Percentiles rank a stretch among this genome's conserved stretches.
phyloP scores from a whole-genome alignment of 2,329 filamentous ascomycete species.

The Leptographium radiaticola region DNA sequence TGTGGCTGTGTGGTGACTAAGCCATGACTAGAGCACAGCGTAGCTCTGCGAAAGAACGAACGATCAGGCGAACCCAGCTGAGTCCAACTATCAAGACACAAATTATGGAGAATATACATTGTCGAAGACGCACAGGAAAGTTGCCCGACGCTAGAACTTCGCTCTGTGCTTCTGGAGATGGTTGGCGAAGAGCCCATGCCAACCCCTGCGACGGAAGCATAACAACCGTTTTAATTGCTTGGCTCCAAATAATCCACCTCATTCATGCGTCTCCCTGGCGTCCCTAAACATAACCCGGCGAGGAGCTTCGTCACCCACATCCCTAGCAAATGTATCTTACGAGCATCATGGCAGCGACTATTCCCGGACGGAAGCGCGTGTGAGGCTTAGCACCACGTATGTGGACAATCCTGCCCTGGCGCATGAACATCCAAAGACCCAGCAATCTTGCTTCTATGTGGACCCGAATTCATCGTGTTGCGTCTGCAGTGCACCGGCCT shows the following conservation, averaged over 20 bases:
- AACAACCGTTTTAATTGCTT: slow-evolving; percentile 34
- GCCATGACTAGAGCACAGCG: no score
- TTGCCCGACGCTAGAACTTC: slow-evolving; percentile 20
- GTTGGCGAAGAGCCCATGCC: not conserved
- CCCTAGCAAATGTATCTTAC: slow-evolving; percentile 1
- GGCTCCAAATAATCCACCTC: slow-evolving; percentile 30
- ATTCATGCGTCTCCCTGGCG: slow-evolving; percentile 29
- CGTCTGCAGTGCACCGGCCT: no score
- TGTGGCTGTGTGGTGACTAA: no score
- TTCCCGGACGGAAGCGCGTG: not conserved
- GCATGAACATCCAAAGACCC: no score
- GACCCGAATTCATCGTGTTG: no score
- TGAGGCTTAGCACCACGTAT: not conserved
- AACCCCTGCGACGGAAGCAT: slow-evolving; percentile 20
- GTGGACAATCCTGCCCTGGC: no score
- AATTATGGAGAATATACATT: no score
- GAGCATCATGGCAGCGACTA: not conserved
- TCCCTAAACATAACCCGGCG: slow-evolving; percentile 8
- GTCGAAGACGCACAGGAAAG: not conserved
- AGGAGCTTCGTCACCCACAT: not conserved
- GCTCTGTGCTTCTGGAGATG: slow-evolving; percentile 9
- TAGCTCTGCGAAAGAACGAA: no score
- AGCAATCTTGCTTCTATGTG: not conserved
- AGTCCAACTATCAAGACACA: no score
- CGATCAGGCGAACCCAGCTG: no score